These are phyloP conservation scores for Corniculantispora saksenae DNA, from an alignment of 2,329 filamentous ascomycete species.

Conservation along the genomic window DNA sequence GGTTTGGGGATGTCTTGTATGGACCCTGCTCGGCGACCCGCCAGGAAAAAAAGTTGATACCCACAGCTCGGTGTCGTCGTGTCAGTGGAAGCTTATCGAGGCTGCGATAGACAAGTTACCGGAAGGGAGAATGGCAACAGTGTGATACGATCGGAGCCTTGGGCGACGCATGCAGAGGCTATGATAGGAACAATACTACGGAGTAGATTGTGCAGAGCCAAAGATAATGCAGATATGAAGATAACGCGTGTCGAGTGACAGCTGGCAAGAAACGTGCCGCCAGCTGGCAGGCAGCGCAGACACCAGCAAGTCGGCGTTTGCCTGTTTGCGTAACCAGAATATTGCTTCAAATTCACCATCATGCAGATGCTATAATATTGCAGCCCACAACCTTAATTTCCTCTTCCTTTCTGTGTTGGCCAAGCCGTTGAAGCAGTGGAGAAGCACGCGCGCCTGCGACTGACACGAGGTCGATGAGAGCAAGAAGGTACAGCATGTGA, in stretches of 20 bases:
- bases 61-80: constrained; percentile 9
- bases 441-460: neutral
- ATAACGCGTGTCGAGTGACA: neutral
- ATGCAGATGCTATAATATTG: neutral
- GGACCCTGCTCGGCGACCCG: constrained; percentile 10
- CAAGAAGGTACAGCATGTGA: neutral
- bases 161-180: neutral
- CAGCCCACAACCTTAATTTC: neutral
- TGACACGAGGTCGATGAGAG: neutral
- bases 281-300: neutral
- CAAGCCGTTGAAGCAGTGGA: neutral
- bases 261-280: neutral
- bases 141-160: neutral
- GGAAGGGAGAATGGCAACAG: neutral
- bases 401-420: neutral
- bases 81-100: constrained; percentile 6
- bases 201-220: neutral
- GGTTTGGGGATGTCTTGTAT: neutral
- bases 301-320: constrained; percentile 5
- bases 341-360: neutral
- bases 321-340: neutral
- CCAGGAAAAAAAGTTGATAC: neutral
- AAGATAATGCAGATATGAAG: neutral
- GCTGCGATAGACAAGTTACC: constrained; percentile 8
- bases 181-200: neutral